Conservation (phyloP, 805 yeast genomes). For the Isabelozyma heimii region DNA sequence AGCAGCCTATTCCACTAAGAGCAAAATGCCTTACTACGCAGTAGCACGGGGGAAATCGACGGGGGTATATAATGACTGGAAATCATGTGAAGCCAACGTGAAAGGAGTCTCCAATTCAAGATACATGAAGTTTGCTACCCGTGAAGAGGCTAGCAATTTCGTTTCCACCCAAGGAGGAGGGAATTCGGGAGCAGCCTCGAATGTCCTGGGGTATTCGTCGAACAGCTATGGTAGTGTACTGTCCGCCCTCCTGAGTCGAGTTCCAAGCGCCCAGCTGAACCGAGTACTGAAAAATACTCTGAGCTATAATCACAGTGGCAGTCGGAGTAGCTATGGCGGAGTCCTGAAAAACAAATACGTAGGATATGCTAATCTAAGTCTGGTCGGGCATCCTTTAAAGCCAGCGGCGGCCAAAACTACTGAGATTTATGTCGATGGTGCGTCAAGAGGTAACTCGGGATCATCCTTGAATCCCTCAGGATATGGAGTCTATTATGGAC, state of each 20-base stretch:
- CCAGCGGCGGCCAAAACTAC: neutral
- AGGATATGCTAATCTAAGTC: too few relatives aligned
- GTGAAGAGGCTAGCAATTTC: conserved; percentile 49
- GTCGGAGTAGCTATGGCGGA: too few relatives aligned
- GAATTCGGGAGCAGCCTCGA: neutral
- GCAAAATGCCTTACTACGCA: conserved; percentile 30
- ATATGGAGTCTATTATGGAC: conserved; percentile 72
- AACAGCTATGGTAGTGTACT: too few relatives aligned
- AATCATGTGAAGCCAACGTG: conserved; percentile 50
- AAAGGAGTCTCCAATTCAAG: conserved; percentile 54
- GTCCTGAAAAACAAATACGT: too few relatives aligned
- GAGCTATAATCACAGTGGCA: too few relatives aligned
- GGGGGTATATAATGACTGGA: conserved; percentile 67
- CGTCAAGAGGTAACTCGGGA: conserved; percentile 60
- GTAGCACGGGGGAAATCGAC: conserved; percentile 32
- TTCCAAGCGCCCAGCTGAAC: too few relatives aligned
- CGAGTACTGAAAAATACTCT: too few relatives aligned
- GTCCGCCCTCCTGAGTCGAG: too few relatives aligned
- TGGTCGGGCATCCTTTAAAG: too few relatives aligned
- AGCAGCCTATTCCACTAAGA: neutral
- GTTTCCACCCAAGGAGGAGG: conserved; percentile 11
- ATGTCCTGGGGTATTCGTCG: too few relatives aligned
- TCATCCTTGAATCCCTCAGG: conserved; percentile 47
- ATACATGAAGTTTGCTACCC: conserved; percentile 53
- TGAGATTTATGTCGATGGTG: conserved; percentile 74